phyloP scores from a whole-genome alignment of 768 basidiomycete genomes.

The Xanthoconium purpureum region DNA sequence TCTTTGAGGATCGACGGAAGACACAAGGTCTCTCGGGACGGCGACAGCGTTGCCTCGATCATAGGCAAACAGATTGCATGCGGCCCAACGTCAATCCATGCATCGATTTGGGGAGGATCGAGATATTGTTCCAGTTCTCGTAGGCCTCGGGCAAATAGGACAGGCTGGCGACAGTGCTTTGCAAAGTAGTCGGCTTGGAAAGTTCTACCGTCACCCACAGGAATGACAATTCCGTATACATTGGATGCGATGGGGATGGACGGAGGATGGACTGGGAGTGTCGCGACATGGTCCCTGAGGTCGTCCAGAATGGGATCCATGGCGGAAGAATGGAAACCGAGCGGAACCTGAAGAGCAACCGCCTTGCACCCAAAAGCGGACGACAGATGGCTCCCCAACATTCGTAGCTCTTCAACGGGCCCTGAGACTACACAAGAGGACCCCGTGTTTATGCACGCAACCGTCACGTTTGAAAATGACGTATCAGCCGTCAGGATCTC shows the following conservation, averaged over 20 bases:
- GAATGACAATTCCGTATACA: constrained; percentile 50
- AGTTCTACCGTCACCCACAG: constrained; percentile 46
- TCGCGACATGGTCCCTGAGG: constrained; percentile 39
- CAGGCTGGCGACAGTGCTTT: constrained; percentile 57
- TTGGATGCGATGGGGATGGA: constrained; percentile 62
- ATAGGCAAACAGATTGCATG: constrained; percentile 57
- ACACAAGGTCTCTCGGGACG: constrained; percentile 35
- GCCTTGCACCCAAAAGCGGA: constrained; percentile 35
- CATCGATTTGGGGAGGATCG: constrained; percentile 32
- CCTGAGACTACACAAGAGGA: constrained; percentile 61
- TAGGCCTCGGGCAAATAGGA: constrained; percentile 50
- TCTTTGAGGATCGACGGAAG: constrained; percentile 51
- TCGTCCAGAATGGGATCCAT: constrained; percentile 58
- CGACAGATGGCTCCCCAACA: constrained; percentile 43
- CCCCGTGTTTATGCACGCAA: constrained; percentile 64
- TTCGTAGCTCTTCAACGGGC: constrained; percentile 39
- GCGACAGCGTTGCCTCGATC: constrained; percentile 37
- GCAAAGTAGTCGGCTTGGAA: constrained; percentile 54
- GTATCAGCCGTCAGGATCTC: constrained; percentile 33
- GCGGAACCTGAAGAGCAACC: constrained; percentile 49
- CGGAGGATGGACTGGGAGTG: constrained; percentile 43
- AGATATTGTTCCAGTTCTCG: constrained; percentile 34
- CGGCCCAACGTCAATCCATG: constrained; percentile 69
- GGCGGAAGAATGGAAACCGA: constrained; percentile 64
- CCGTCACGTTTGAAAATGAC: constrained; percentile 38